Percentiles rank a stretch among this genome's conserved stretches.
phyloP scores from a whole-genome alignment of 1,139 yeast species.

The Eremothecium sinecaudum region DNA sequence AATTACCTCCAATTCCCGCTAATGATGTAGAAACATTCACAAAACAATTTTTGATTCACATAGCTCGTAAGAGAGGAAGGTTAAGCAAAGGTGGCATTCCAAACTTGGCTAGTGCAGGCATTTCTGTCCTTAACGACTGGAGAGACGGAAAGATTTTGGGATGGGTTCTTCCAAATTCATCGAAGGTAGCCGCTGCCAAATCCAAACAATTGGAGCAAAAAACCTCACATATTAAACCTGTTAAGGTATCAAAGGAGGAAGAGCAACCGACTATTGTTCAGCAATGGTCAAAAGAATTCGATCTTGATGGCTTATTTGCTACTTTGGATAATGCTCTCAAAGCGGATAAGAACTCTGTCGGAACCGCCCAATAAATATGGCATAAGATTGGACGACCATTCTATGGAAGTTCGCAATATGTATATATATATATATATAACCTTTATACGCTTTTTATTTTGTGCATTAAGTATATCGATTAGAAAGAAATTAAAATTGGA shows the following conservation, averaged over 20 bases:
- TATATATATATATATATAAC: background rate
- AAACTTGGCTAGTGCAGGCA: constrained; percentile 76
- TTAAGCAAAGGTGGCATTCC: constrained; percentile 91
- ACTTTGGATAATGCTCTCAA: constrained; percentile 29
- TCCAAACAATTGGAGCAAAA: constrained; percentile 18
- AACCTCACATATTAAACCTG: constrained; percentile 6
- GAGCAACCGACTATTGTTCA: constrained; percentile 77
- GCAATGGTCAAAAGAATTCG: constrained; percentile 93
- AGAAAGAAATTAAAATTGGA: no score
- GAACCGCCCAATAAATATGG: no score
- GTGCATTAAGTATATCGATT: background rate
- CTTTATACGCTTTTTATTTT: constrained; percentile 5
- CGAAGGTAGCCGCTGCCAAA: constrained; percentile 35
- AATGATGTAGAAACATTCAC: constrained; percentile 55
- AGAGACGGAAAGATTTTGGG: constrained; percentile 91
- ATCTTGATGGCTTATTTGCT: constrained; percentile 67
- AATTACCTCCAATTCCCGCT: constrained; percentile 69
- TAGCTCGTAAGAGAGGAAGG: constrained; percentile 89
- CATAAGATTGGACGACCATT: no score
- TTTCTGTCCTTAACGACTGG: constrained; percentile 85
- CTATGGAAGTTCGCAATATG: no score
- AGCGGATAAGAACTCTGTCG: constrained; percentile 14
- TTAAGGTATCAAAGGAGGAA: constrained; percentile 32
- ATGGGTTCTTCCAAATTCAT: constrained; percentile 77
- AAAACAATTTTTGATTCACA: constrained; percentile 80